phyloP scores from a whole-genome alignment of 352 stramenopile genomes.

The Pythium aristosporum region DNA sequence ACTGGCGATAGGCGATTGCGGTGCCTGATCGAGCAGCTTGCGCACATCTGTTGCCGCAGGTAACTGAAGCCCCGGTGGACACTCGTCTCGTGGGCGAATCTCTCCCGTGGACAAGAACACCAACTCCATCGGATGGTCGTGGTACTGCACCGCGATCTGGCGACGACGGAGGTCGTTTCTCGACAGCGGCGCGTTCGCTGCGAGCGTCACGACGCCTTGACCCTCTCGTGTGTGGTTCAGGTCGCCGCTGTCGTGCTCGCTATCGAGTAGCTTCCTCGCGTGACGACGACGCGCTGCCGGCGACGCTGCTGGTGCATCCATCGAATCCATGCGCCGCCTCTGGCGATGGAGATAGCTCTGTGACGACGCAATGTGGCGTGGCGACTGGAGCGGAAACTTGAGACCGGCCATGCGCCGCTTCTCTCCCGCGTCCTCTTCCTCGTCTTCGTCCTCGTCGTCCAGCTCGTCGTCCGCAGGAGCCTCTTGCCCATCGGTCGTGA shows the following conservation, averaged over 20 bases:
- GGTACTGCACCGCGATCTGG: slow-evolving; percentile 13
- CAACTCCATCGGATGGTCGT: slow-evolving; percentile 49
- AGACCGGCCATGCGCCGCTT: slow-evolving; percentile 38
- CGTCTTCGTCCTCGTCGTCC: slow-evolving; percentile 16
- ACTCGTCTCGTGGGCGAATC: slow-evolving; percentile 60
- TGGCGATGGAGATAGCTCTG: slow-evolving; percentile 17
- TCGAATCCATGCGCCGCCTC: not conserved
- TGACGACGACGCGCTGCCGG: slow-evolving; percentile 12
- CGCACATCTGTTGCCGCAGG: slow-evolving; percentile 20
- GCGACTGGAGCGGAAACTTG: slow-evolving; percentile 30
- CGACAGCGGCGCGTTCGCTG: slow-evolving; percentile 1
- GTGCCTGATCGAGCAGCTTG: slow-evolving; percentile 8
- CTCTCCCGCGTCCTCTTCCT: slow-evolving; percentile 31
- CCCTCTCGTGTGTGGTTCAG: not conserved
- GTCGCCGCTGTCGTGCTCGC: not conserved
- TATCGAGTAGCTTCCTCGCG: slow-evolving; percentile 4
- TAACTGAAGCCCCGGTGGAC: slow-evolving; percentile 41
- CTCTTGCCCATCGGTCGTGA: not conserved
- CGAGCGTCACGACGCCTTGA: not conserved
- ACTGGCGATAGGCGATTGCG: not conserved
- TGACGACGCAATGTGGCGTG: slow-evolving; percentile 25
- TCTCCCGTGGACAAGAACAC: slow-evolving; percentile 62
- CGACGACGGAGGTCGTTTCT: not conserved
- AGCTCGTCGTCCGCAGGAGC: slow-evolving; percentile 19
- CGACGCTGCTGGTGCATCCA: not conserved